Conservation (phyloP, 306 rosid genomes). For the Calophaca sinica region DNA sequence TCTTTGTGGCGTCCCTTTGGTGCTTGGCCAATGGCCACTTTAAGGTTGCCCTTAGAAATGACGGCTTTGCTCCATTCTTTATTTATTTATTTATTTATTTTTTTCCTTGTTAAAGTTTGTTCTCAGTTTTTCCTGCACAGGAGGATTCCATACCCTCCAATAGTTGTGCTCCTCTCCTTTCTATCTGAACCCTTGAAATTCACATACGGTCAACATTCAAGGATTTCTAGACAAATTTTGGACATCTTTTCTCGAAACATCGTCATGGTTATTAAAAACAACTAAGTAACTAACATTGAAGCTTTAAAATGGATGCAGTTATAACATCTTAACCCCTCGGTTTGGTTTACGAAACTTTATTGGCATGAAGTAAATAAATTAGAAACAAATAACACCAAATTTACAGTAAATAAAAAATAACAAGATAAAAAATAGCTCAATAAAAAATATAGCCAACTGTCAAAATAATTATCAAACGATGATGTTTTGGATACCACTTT, state of each 20-base stretch:
- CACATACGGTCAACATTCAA: slow-evolving; percentile 4
- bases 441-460: slow-evolving; percentile 28
- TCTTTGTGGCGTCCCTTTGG: slow-evolving; percentile 7
- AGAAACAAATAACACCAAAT: slow-evolving; percentile 14
- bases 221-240: slow-evolving; percentile 17
- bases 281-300: slow-evolving; percentile 1
- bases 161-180: background rate
- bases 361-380: slow-evolving; percentile 7
- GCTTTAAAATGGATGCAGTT: slow-evolving; percentile 5
- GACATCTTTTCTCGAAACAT: background rate
- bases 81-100: too few species aligned
- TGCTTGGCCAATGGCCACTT: slow-evolving; percentile 21
- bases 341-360: slow-evolving; percentile 1
- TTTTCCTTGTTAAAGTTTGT: background rate
- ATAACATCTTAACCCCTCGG: background rate
- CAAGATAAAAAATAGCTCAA: slow-evolving; percentile 14
- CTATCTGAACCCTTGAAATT: slow-evolving; percentile 33
- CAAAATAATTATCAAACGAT: slow-evolving; percentile 39
- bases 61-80: background rate
- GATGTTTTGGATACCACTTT: slow-evolving; percentile 68
- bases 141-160: slow-evolving; percentile 32
- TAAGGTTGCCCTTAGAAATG: slow-evolving; percentile 5
- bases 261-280: slow-evolving; percentile 14
- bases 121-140: slow-evolving; percentile 15
- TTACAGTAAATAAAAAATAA: slow-evolving; percentile 11